These are phyloP conservation scores for Patellaria atrata DNA, from an alignment of 495 filamentous ascomycete genomes.

Conservation along the genomic window DNA sequence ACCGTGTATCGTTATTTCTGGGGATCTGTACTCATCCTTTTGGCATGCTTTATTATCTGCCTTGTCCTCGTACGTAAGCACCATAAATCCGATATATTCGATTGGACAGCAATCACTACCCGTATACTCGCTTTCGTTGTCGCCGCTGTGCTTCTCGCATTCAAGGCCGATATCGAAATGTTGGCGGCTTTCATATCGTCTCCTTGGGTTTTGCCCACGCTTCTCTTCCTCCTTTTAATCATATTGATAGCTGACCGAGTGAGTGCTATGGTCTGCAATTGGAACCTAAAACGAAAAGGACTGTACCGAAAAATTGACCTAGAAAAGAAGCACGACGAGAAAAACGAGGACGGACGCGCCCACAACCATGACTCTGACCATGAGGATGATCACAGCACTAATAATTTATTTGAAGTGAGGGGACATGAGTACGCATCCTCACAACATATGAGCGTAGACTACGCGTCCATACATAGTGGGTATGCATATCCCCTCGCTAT, in stretches of 20 bases:
- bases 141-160: slow-evolving; percentile 9
- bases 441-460: too few relatives aligned
- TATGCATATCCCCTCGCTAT: too few relatives aligned
- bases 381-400: slow-evolving; percentile 1
- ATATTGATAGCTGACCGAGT: slow-evolving; percentile 14
- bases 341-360: slow-evolving; percentile 6
- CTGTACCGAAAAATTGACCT: too few relatives aligned
- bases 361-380: slow-evolving; percentile 2
- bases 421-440: too few relatives aligned
- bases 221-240: slow-evolving; percentile 14
- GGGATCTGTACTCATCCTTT: slow-evolving; percentile 11
- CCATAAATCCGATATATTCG: slow-evolving; percentile 15
- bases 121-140: slow-evolving; percentile 5
- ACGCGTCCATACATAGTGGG: too few relatives aligned
- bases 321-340: slow-evolving; percentile 9
- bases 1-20: slow-evolving; percentile 18
- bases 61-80: slow-evolving; percentile 18
- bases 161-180: slow-evolving; percentile 4
- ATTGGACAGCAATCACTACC: slow-evolving; percentile 14
- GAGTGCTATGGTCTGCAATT: slow-evolving; percentile 12
- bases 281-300: slow-evolving; percentile 11
- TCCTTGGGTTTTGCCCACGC: slow-evolving; percentile 9
- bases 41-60: slow-evolving; percentile 15
- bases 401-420: too few relatives aligned
- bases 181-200: slow-evolving; percentile 8